A percentile compares a stretch with the other conserved stretches of the same genome.
phyloP scores from a whole-genome alignment of 441 rosid species.

The Syzygium syzygioides region DNA sequence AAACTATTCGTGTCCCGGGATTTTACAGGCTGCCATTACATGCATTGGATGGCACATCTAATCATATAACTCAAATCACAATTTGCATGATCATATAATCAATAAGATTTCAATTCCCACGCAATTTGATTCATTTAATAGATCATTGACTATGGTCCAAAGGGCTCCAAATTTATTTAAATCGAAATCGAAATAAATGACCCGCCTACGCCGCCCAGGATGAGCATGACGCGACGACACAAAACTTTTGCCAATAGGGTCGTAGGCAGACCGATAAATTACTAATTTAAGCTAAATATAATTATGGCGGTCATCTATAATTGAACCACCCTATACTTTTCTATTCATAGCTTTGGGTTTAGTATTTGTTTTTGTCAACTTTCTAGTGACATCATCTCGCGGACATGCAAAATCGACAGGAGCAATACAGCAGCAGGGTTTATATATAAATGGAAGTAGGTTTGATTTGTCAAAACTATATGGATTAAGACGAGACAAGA shows the following conservation, averaged over 20 bases:
- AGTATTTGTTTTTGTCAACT: too few relatives aligned
- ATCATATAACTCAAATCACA: background rate
- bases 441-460: background rate
- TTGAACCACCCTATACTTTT: background rate
- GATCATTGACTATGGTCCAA: background rate
- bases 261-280: background rate
- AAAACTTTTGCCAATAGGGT: background rate
- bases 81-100: background rate
- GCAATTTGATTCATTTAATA: background rate
- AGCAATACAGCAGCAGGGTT: background rate
- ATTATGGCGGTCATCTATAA: background rate
- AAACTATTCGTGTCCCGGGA: background rate
- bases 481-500: background rate
- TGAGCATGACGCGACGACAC: accelerated
- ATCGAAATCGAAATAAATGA: background rate
- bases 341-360: background rate
- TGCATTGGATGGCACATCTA: background rate
- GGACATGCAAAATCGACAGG: background rate
- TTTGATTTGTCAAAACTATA: background rate
- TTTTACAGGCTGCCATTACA: background rate
- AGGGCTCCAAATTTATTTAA: background rate
- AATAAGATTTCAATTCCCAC: background rate
- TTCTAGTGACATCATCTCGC: background rate
- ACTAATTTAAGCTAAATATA: background rate
- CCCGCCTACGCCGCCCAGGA: background rate